Evolutionary conservation across 2,329 filamentous ascomycete species (phyloP).

Genomic region (Fusarium coffeatum): DNA sequence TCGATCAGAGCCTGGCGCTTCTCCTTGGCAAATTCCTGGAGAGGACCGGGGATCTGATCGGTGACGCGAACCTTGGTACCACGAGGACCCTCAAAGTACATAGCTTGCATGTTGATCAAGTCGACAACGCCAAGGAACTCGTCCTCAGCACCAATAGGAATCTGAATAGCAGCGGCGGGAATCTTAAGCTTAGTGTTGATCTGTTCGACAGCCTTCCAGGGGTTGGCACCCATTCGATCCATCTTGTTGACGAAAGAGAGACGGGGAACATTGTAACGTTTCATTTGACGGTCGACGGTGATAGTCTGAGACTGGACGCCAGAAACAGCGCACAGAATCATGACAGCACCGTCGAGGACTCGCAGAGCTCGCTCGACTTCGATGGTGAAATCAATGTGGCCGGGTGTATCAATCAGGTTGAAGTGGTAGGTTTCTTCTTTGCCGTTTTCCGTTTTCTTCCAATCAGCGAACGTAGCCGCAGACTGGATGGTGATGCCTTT

Average conservation of each 20-base stretch:
- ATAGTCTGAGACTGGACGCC: slow-evolving; percentile 98
- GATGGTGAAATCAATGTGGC: slow-evolving; percentile 99
- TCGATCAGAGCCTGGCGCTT: slow-evolving; percentile 89
- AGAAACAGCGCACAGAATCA: slow-evolving; percentile 97
- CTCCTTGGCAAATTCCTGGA: slow-evolving; percentile 81
- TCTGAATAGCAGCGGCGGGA: slow-evolving; percentile 90
- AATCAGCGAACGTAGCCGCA: slow-evolving; percentile 97
- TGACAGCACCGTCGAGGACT: slow-evolving; percentile 95
- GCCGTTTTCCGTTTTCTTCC: slow-evolving; percentile 86
- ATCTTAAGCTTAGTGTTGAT: slow-evolving; percentile 97
- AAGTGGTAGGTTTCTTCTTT: slow-evolving; percentile 94
- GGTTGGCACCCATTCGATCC: slow-evolving; percentile 98
- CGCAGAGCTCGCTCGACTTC: slow-evolving; percentile 96
- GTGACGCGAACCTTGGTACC: slow-evolving; percentile 81
- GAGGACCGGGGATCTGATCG: slow-evolving; percentile 84
- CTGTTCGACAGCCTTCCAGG: slow-evolving; percentile 96
- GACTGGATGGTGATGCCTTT: slow-evolving; percentile 99
- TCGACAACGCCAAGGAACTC: slow-evolving; percentile 94
- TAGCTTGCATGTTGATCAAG: slow-evolving; percentile 88
- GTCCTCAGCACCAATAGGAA: slow-evolving; percentile 93
- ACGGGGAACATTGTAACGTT: slow-evolving; percentile 94
- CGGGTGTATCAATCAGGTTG: slow-evolving; percentile 98
- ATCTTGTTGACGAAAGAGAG: slow-evolving; percentile 99
- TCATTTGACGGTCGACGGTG: slow-evolving; percentile 98
- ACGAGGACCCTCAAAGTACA: slow-evolving; percentile 88